Evolutionary conservation across 2,329 filamentous ascomycete genomes (phyloP).

Genomic region (Bipolaris zeicola): DNA sequence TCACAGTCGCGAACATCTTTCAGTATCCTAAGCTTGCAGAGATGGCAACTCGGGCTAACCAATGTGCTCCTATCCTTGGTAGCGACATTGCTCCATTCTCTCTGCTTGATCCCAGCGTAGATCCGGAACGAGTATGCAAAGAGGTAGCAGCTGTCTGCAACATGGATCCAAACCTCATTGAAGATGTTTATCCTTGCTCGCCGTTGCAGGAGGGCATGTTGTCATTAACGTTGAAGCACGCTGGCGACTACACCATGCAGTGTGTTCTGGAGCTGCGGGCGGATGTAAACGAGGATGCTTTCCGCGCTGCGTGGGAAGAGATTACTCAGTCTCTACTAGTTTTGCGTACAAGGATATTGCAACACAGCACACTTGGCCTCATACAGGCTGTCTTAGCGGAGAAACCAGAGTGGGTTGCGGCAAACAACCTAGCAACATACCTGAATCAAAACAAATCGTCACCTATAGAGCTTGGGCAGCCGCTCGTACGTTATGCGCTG

Average conservation of each 20-base stretch:
- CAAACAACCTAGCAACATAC: constrained; percentile 9
- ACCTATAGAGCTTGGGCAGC: constrained; percentile 9
- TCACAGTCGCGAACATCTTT: background rate
- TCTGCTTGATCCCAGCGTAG: constrained; percentile 6
- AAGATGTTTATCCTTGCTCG: constrained; percentile 62
- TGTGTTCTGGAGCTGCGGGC: constrained; percentile 45
- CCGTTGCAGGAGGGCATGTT: constrained; percentile 61
- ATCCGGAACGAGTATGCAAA: background rate
- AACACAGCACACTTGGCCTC: background rate
- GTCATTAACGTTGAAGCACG: constrained; percentile 58
- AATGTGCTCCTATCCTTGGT: constrained; percentile 6
- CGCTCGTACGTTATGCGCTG: constrained; percentile 21
- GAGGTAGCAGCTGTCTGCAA: background rate
- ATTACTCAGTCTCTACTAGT: background rate
- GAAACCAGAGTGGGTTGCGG: constrained; percentile 7
- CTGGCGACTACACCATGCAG: constrained; percentile 53
- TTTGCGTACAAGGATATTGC: constrained; percentile 13
- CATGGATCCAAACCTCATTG: constrained; percentile 27
- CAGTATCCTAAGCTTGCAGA: background rate
- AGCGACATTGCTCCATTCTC: constrained; percentile 24
- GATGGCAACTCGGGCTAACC: background rate
- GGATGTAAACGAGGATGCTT: background rate
- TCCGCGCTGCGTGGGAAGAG: constrained; percentile 6
- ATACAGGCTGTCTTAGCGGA: constrained; percentile 22
- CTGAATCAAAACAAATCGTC: constrained; percentile 3